phyloP scores from a whole-genome alignment of 116 monocot genomes.

The Cymodocea nodosa region DNA sequence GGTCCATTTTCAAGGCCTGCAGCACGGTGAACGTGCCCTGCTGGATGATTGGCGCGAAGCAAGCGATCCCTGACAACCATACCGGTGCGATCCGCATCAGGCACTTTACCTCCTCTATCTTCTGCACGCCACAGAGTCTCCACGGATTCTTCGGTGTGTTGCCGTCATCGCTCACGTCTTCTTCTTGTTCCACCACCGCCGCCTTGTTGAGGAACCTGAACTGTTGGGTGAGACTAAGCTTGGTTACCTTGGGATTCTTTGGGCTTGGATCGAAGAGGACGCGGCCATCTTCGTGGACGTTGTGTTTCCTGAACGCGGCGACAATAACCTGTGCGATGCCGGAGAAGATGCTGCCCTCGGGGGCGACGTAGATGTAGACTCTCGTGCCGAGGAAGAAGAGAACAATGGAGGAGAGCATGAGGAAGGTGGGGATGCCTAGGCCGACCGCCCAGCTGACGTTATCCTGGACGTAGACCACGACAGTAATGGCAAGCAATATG shows the following conservation, averaged over 20 bases:
- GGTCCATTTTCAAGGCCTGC: constrained; percentile 37
- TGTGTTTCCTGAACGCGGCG: constrained; percentile 49
- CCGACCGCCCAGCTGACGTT: constrained; percentile 78
- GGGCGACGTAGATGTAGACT: constrained; percentile 39
- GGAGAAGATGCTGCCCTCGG: constrained; percentile 64
- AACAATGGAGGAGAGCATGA: constrained; percentile 46
- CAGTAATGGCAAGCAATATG: constrained; percentile 61
- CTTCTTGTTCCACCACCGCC: not conserved
- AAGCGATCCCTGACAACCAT: constrained; percentile 31
- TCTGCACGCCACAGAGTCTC: constrained; percentile 29
- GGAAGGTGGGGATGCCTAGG: constrained; percentile 46
- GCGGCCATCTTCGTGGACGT: not conserved
- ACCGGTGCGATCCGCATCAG: constrained; percentile 27
- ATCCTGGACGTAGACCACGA: constrained; percentile 75
- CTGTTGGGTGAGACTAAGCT: constrained; percentile 4
- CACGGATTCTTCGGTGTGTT: constrained; percentile 8
- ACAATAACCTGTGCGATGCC: constrained; percentile 52
- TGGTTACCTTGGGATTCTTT: not conserved
- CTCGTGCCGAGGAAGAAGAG: constrained; percentile 44
- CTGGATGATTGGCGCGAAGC: constrained; percentile 31
- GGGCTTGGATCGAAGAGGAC: not conserved
- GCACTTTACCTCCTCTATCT: constrained; percentile 41
- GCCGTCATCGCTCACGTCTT: constrained; percentile 1
- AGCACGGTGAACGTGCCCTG: constrained; percentile 36
- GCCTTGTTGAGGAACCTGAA: constrained; percentile 21